These are phyloP conservation scores for Tilletiaria anomala DNA, from an alignment of 1,284 basidiomycete species.

Conservation along the genomic window DNA sequence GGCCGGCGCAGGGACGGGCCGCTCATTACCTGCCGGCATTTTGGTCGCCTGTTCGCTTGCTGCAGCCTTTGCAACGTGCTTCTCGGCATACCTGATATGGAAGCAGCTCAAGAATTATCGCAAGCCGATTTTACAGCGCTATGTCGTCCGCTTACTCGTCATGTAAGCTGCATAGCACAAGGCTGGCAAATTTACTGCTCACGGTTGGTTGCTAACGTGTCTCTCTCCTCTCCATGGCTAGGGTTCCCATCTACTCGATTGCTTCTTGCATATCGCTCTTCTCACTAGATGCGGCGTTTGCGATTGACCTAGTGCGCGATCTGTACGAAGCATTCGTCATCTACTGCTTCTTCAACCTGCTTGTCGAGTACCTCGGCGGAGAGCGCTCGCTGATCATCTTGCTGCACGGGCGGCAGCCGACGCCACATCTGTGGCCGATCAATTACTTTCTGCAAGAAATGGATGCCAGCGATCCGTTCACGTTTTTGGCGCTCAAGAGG, in stretches of 20 bases:
- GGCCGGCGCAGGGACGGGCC: slow-evolving; percentile 44
- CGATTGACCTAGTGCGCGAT: slow-evolving; percentile 86
- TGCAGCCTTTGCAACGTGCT: slow-evolving; percentile 51
- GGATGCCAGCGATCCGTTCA: slow-evolving; percentile 50
- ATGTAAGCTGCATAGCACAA: too few species aligned
- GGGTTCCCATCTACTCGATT: slow-evolving; percentile 82
- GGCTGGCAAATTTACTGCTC: neutral
- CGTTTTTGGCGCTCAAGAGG: slow-evolving; percentile 80
- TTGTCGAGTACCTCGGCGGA: slow-evolving; percentile 64
- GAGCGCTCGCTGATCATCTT: slow-evolving; percentile 81
- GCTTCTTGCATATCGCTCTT: slow-evolving; percentile 84
- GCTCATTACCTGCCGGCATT: slow-evolving; percentile 45
- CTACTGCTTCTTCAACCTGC: slow-evolving; percentile 50
- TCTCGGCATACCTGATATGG: slow-evolving; percentile 68
- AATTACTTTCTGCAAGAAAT: slow-evolving; percentile 39
- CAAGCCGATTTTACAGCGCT: slow-evolving; percentile 46
- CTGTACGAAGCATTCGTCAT: slow-evolving; percentile 66
- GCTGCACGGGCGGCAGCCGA: slow-evolving; percentile 74
- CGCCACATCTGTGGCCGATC: slow-evolving; percentile 70
- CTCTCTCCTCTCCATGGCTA: neutral
- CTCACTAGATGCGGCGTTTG: slow-evolving; percentile 84
- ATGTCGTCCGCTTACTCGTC: slow-evolving; percentile 88
- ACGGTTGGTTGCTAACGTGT: neutral
- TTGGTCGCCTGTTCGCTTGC: slow-evolving; percentile 50
- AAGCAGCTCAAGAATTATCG: slow-evolving; percentile 59